Percentiles rank a stretch among this genome's conserved stretches.
phyloP scores from a whole-genome alignment of 1,284 basidiomycete species.

The Leccinum pallidistipes region DNA sequence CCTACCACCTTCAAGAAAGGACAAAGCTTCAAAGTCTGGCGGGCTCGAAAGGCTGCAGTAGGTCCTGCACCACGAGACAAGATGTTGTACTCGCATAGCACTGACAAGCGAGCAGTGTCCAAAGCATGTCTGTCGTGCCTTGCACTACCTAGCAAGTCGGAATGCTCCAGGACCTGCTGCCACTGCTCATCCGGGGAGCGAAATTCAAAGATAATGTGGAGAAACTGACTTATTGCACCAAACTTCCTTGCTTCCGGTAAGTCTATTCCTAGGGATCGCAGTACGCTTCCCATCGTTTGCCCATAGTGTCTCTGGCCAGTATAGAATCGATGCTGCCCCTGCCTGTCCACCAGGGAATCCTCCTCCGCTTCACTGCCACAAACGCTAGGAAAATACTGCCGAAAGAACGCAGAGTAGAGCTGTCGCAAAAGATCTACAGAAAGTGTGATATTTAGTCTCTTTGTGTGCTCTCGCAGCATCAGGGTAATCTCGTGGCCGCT shows the following conservation, averaged over 20 bases:
- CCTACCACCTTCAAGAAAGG: background rate
- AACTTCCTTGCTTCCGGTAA: constrained; percentile 5
- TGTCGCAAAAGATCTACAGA: background rate
- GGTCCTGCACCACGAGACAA: background rate
- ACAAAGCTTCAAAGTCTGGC: background rate
- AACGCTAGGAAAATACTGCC: constrained; percentile 10
- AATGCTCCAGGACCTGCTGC: background rate
- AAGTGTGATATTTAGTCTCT: background rate
- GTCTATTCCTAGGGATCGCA: constrained; percentile 2
- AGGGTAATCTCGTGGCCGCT: background rate
- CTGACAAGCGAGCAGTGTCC: background rate
- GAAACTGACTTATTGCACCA: constrained; percentile 3
- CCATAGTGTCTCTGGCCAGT: constrained; percentile 3
- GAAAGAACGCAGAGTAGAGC: constrained; percentile 9
- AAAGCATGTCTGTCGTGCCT: background rate
- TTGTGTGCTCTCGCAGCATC: background rate
- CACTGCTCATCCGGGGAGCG: background rate
- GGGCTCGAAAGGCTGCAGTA: background rate
- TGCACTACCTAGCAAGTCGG: background rate
- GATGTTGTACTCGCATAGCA: background rate
- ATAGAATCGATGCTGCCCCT: constrained; percentile 4
- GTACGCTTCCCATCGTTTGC: background rate
- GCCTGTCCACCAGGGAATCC: constrained; percentile 5
- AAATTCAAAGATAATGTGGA: constrained; percentile 4
- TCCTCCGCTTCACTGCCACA: background rate